phyloP scores from a whole-genome alignment of 305 asterid species.

The Solanum hybrid region DNA sequence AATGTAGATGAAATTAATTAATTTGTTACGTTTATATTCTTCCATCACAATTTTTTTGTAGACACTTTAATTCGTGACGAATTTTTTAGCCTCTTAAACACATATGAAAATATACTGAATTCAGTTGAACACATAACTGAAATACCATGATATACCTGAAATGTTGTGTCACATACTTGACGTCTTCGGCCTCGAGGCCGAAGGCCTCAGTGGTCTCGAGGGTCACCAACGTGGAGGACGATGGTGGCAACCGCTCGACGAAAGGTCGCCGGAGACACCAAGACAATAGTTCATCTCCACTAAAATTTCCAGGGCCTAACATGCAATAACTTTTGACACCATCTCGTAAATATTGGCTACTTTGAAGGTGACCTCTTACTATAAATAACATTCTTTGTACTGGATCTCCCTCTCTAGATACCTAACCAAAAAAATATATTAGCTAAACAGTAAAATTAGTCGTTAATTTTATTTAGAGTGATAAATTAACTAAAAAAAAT shows the following conservation, averaged over 20 bases:
- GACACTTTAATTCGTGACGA: not conserved
- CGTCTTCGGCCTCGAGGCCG: slow-evolving; percentile 12
- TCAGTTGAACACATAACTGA: not conserved
- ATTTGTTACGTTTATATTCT: not conserved
- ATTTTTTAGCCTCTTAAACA: not conserved
- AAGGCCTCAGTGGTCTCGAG: slow-evolving; percentile 10
- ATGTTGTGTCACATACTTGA: slow-evolving; percentile 11
- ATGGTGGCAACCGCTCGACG: slow-evolving; percentile 1
- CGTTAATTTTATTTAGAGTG: not conserved
- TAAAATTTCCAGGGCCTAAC: slow-evolving; percentile 16
- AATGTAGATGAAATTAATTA: not conserved
- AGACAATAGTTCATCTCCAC: slow-evolving; percentile 14
- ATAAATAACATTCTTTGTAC: slow-evolving; percentile 11
- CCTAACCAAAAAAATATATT: not conserved
- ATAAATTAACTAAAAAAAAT: not conserved
- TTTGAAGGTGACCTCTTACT: slow-evolving; percentile 11
- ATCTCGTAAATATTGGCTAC: slow-evolving; percentile 3
- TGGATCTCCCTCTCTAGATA: slow-evolving; percentile 4
- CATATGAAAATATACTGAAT: not conserved
- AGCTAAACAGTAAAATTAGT: not conserved
- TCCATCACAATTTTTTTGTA: not conserved
- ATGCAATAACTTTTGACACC: slow-evolving; percentile 8
- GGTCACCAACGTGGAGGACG: slow-evolving; percentile 1
- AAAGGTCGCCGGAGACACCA: slow-evolving; percentile 20
- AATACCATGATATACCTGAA: not conserved